phyloP scores from a whole-genome alignment of 768 basidiomycete genomes.

The Favolaschia claudopus region DNA sequence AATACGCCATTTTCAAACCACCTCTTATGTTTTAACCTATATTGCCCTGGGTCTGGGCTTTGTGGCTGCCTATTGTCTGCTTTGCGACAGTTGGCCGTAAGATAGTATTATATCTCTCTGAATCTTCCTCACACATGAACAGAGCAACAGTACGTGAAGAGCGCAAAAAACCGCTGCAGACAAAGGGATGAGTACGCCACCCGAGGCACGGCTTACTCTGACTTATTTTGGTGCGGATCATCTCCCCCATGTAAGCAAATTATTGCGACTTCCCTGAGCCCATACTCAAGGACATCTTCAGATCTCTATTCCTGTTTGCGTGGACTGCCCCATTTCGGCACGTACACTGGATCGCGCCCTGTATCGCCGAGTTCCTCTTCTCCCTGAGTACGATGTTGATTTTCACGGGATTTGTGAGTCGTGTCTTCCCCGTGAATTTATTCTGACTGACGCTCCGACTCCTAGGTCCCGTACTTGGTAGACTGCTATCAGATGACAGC shows the following conservation, averaged over 20 bases:
- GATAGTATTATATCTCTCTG: neutral
- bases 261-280: neutral
- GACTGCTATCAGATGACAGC: slow-evolving; percentile 24
- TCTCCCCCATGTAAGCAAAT: slow-evolving; percentile 16
- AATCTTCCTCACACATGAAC: neutral
- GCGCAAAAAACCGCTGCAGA: slow-evolving; percentile 1
- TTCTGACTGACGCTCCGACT: neutral
- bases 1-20: slow-evolving; percentile 17
- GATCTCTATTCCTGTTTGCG: slow-evolving; percentile 25
- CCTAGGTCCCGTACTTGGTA: slow-evolving; percentile 22
- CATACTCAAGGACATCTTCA: neutral
- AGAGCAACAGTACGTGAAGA: slow-evolving; percentile 17
- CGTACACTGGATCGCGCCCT: slow-evolving; percentile 25
- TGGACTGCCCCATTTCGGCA: slow-evolving; percentile 22
- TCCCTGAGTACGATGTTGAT: slow-evolving; percentile 19
- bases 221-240: slow-evolving; percentile 16
- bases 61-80: slow-evolving; percentile 2
- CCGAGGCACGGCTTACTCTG: slow-evolving; percentile 16
- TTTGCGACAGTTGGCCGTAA: slow-evolving; percentile 17
- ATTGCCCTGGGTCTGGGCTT: slow-evolving; percentile 26
- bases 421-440: neutral
- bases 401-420: slow-evolving; percentile 26
- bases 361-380: slow-evolving; percentile 23
- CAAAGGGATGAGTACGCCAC: slow-evolving; percentile 10
- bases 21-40: slow-evolving; percentile 22